Evolutionary conservation across 768 basidiomycete genomes (phyloP), one percentile per base, ranked within the genome.

Genomic region (Sarcodon sp.): DNA sequence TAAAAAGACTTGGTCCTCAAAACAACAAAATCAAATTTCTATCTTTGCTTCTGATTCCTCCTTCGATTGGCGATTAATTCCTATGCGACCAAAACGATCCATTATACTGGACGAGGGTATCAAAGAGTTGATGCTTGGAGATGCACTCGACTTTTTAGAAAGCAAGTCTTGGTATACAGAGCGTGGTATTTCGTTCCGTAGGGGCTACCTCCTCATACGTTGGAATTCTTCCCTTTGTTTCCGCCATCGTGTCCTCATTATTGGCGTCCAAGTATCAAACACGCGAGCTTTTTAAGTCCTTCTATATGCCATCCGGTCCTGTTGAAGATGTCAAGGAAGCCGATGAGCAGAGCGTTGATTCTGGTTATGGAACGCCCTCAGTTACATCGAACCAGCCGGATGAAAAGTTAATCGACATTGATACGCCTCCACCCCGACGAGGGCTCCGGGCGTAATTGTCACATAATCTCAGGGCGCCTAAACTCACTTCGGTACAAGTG

Each of bases 181-280:
- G 9, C 77, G 86, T 46, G 87, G 66, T 0, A 87, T 89, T 50
- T 87, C 87, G 1, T 88, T 84, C 66, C 78, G 85, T 15, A 70
- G 86, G 10, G 87, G 87, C 10, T 86, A 85, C 57, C 71, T 87
- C n/a, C 68, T 87, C 16, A 68, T 72, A 36, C 39, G 65, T 32
- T 39, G 6, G 65, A 66, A 51, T 44, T 58, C 55, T 35, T 38
- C 41, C 33, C 33, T 13, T 16, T 38, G 12, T 35, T 18, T 33
- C 18, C 39, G 8, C 15, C 46, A 38, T 39, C 37, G 45, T 47
- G 31, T 6, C 39, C 7, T 27, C 1, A 41, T 41, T 11, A 8
- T 41, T 79, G n/a, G 81, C 87, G 11, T 84, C 79, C 58, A 71
- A 65, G 50, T 77, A 72, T 63, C 86, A 88, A 54, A 80, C 79